These are phyloP conservation scores for Aspergillus floridensis DNA, from an alignment of 2,329 filamentous ascomycete genomes.

Conservation along the genomic window DNA sequence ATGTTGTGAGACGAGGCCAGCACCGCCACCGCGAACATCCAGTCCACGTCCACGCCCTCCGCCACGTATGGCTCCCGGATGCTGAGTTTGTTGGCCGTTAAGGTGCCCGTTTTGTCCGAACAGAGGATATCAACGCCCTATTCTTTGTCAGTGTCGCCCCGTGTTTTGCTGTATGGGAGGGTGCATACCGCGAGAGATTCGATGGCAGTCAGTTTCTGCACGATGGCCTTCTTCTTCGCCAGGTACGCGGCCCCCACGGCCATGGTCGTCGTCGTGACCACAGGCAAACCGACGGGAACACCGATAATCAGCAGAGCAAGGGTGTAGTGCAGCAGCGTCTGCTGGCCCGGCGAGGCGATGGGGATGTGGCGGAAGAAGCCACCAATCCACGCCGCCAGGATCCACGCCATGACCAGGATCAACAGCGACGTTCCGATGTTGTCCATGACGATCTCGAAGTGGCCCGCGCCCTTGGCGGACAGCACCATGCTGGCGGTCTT, in stretches of 20 bases:
- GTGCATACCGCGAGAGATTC: slow-evolving; percentile 65
- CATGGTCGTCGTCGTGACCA: slow-evolving; percentile 74
- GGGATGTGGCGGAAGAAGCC: slow-evolving; percentile 71
- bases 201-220: slow-evolving; percentile 76
- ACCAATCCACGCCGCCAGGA: slow-evolving; percentile 72
- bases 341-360: slow-evolving; percentile 54
- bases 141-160: slow-evolving; percentile 11
- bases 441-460: slow-evolving; percentile 82
- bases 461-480: slow-evolving; percentile 70
- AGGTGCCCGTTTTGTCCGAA: slow-evolving; percentile 78
- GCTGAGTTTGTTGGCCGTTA: slow-evolving; percentile 62
- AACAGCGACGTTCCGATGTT: slow-evolving; percentile 71
- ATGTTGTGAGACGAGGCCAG: slow-evolving; percentile 76
- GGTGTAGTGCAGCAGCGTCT: slow-evolving; percentile 67
- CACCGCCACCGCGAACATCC: slow-evolving; percentile 79
- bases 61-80: slow-evolving; percentile 75
- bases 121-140: slow-evolving; percentile 71
- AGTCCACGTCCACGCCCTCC: slow-evolving; percentile 74
- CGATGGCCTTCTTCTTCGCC: slow-evolving; percentile 74
- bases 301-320: slow-evolving; percentile 72
- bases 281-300: slow-evolving; percentile 77
- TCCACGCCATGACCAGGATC: slow-evolving; percentile 74
- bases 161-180: not conserved
- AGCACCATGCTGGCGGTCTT: slow-evolving; percentile 71
- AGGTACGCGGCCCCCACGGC: slow-evolving; percentile 75